Evolutionary conservation across 2,329 filamentous ascomycete genomes (phyloP), one percentile per base, ranked within the genome.

Genomic region (Helotiales sp.): DNA sequence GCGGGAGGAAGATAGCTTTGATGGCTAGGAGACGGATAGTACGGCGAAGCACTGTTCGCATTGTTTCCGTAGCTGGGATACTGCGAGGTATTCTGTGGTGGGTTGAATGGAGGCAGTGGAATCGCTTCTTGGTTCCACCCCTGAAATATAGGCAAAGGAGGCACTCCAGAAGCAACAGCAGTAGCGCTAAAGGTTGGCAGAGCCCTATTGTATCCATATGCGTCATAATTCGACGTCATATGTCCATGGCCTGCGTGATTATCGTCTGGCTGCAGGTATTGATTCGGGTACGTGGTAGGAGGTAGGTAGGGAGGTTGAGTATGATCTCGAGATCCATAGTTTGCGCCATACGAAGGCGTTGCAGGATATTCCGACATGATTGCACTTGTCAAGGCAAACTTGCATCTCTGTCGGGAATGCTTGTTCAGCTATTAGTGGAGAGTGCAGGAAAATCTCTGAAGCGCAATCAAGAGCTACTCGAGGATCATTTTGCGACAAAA

Each of bases 341-440:
- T 59, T 36, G 63, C 71, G 59, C 75, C 75, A 64, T 76, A 79
- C 15, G 75, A 69, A 36, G 77, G 74, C 44, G 73, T 73, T 58
- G 72, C 69, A 55, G 76, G 76, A 69, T 81, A 78, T 58, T 77
- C 74, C 50, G 78, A 76, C 79, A 81, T 81, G 50, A 53, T 69
- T 55, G 57, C 33, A 62, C 48, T 22, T 40, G 42, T 46, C 22
- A 31, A 52, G 38, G 38, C 34, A 48, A 48, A 60, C 50, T 59
- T 50, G 63, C 63, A 67, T 66, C 61, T 52, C 55, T 38, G 50
- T 56, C 47, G 24, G 13, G 49, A 42, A 36, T 13, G 50, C 58
- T 58, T 52, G 47, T n/a, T n/a, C n/a, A n/a, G 46, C n/a, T 27
- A 44, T 65, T 62, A 65, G 63, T 63, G 47, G 51, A 36, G 49